Conservation (phyloP, 169 alveolate genomes). For the Babesia bigemina region DNA sequence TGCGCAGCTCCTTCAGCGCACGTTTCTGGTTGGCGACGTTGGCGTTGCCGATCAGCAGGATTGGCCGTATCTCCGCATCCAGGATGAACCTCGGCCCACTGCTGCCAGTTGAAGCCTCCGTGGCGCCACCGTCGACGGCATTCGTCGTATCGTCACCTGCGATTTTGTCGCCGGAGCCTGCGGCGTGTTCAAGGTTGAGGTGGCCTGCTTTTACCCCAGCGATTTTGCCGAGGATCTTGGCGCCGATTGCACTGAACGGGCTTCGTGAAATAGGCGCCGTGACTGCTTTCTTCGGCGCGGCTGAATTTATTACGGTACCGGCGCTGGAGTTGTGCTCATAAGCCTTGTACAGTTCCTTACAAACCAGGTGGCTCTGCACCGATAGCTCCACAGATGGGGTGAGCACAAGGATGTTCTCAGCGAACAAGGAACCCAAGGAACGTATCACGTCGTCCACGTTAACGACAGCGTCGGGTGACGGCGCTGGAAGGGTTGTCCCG, state of each 20-base stretch:
- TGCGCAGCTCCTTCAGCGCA: slow-evolving; percentile 23
- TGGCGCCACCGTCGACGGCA: neutral
- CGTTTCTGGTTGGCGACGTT: slow-evolving; percentile 45
- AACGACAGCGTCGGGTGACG: neutral
- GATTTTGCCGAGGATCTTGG: slow-evolving; percentile 22
- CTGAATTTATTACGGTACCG: neutral
- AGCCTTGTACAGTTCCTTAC: slow-evolving; percentile 16
- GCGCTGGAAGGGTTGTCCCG: neutral
- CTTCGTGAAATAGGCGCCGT: neutral
- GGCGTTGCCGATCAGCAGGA: slow-evolving; percentile 54
- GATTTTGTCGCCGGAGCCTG: neutral
- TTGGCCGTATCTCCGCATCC: slow-evolving; percentile 35
- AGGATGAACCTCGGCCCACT: neutral
- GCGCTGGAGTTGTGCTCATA: slow-evolving; percentile 1
- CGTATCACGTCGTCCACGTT: slow-evolving; percentile 6
- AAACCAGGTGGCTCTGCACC: slow-evolving; percentile 52
- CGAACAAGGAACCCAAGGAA: slow-evolving; percentile 6
- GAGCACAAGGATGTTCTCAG: slow-evolving; percentile 30
- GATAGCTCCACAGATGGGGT: slow-evolving; percentile 55
- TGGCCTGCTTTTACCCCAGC: neutral
- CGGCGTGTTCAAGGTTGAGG: neutral
- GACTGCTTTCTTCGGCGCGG: neutral
- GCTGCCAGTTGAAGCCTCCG: neutral
- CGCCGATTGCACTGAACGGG: slow-evolving; percentile 23
- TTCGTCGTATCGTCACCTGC: neutral